Percentiles rank a stretch among this genome's conserved stretches.
phyloP scores from a whole-genome alignment of 345 rosid species.

The Mallotus nudiflorus region DNA sequence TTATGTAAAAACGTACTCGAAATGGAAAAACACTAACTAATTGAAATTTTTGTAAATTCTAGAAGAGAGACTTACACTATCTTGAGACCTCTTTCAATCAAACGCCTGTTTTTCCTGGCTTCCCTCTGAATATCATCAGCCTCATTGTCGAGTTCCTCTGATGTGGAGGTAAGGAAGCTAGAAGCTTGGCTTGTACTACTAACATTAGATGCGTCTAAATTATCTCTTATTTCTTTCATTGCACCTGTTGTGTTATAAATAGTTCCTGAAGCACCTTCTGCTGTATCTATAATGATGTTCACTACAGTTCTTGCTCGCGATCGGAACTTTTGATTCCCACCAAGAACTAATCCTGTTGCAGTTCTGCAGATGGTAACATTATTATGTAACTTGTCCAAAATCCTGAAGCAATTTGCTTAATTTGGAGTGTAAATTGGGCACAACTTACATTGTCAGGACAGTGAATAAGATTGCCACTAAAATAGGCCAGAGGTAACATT shows the following conservation, averaged over 20 bases:
- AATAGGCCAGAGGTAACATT: slow-evolving; percentile 41
- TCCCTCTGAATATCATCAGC: slow-evolving; percentile 45
- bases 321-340: slow-evolving; percentile 53
- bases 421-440: not conserved
- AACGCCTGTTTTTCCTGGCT: slow-evolving; percentile 52
- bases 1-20: too few relatives aligned
- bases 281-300: slow-evolving; percentile 54
- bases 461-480: slow-evolving; percentile 44
- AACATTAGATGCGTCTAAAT: slow-evolving; percentile 31
- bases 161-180: slow-evolving; percentile 47
- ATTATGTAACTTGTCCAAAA: not conserved
- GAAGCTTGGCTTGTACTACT: slow-evolving; percentile 17
- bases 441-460: slow-evolving; percentile 55
- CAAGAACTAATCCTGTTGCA: slow-evolving; percentile 60
- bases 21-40: too few relatives aligned
- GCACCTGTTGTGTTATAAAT: slow-evolving; percentile 58
- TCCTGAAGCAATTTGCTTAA: not conserved
- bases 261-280: slow-evolving; percentile 53
- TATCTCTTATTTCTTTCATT: slow-evolving; percentile 48
- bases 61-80: slow-evolving; percentile 47
- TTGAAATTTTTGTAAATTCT: too few relatives aligned
- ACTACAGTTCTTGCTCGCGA: slow-evolving; percentile 45
- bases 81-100: slow-evolving; percentile 49
- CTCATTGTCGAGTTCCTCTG: slow-evolving; percentile 38
- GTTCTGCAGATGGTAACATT: slow-evolving; percentile 32